phyloP scores from a whole-genome alignment of 139 green algal genomes.

The Dunaliella sp. region DNA sequence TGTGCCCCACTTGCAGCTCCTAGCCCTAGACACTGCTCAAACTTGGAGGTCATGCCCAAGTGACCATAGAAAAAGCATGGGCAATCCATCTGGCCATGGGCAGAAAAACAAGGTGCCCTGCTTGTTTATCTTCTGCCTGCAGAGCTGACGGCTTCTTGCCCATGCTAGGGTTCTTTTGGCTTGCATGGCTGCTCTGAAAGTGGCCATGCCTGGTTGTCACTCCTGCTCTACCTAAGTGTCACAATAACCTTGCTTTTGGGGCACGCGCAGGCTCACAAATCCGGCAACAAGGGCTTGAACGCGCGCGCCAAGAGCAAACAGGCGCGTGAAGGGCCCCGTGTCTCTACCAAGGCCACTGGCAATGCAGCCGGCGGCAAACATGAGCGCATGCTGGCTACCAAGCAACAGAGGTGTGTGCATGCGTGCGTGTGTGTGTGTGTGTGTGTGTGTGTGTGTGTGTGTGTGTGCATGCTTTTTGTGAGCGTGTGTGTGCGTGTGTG shows the following conservation, averaged over 20 bases:
- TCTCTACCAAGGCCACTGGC: not conserved
- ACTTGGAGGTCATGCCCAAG: too few species aligned
- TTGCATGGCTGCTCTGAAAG: not conserved
- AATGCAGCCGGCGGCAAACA: constrained; percentile 51
- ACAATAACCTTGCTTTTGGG: not conserved
- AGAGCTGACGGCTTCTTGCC: not conserved
- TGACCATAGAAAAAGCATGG: too few species aligned
- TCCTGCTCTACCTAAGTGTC: not conserved
- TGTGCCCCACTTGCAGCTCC: too few species aligned
- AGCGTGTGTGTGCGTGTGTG: too few species aligned
- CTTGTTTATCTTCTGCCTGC: too few species aligned
- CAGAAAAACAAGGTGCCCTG: constrained; percentile 78
- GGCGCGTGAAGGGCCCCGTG: constrained; percentile 41
- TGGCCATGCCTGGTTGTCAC: not conserved
- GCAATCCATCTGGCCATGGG: constrained; percentile 49
- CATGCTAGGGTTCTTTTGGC: too few species aligned
- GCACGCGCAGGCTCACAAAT: constrained; percentile 72
- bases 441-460: too few species aligned
- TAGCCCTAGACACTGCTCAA: too few species aligned
- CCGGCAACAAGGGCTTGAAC: constrained; percentile 62
- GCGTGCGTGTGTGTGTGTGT: too few species aligned
- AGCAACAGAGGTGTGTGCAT: constrained; percentile 53
- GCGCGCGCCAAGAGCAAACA: constrained; percentile 68
- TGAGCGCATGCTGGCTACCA: constrained; percentile 57
- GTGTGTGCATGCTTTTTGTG: too few species aligned